phyloP scores from a whole-genome alignment of 192 early-diverging fungal species.

The Entomortierella lignicola region DNA sequence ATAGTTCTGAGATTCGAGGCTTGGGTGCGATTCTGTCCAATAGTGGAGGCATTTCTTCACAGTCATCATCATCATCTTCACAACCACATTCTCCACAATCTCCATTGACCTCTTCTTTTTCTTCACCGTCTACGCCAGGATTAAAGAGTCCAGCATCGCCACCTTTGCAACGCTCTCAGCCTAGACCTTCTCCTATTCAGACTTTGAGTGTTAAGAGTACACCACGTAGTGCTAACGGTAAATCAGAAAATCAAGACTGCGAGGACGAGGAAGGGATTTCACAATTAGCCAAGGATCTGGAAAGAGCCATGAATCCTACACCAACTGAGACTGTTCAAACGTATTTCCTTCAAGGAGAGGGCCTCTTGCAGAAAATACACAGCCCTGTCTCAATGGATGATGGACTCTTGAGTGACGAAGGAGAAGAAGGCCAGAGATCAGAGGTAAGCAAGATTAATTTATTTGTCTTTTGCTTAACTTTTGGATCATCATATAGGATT shows the following conservation, averaged over 20 bases:
- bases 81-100: constrained; percentile 18
- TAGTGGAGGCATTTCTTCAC: neutral
- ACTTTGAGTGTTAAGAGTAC: constrained; percentile 1
- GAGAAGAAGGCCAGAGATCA: constrained; percentile 6
- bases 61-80: neutral
- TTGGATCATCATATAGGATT: too few relatives aligned
- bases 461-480: too few relatives aligned
- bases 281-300: constrained; percentile 35
- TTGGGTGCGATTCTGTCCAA: neutral
- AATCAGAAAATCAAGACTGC: neutral
- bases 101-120: neutral
- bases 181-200: constrained; percentile 37
- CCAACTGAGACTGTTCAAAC: constrained; percentile 34
- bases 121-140: neutral
- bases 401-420: constrained; percentile 29
- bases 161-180: constrained; percentile 18
- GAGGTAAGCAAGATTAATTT: constrained; percentile 17
- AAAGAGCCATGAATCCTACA: constrained; percentile 46
- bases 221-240: neutral
- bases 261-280: constrained; percentile 20
- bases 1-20: neutral
- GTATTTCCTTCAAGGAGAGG: constrained; percentile 42
- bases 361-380: constrained; percentile 25
- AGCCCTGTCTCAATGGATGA: constrained; percentile 43
- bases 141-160: constrained; percentile 16